Percentiles rank a stretch among this genome's conserved stretches.
phyloP scores from a whole-genome alignment of 345 rosid genomes.

The Pugionium cornutum region DNA sequence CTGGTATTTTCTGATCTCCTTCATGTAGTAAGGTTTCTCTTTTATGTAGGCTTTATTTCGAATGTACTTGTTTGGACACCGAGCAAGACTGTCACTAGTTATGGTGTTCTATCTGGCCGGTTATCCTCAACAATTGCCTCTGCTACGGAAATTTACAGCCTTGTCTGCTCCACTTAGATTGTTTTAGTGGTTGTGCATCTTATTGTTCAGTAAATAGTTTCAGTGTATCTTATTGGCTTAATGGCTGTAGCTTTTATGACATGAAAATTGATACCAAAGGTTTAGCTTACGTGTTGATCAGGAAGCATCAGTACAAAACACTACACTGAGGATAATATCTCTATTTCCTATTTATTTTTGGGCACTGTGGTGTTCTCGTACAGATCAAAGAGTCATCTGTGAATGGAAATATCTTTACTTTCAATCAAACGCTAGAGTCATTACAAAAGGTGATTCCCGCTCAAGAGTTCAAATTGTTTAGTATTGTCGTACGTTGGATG shows the following conservation, averaged over 20 bases:
- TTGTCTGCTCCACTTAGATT: conserved; percentile 1
- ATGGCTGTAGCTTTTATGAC: not conserved
- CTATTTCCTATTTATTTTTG: not conserved
- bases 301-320: conserved; percentile 3
- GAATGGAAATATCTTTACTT: conserved; percentile 40
- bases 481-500: not conserved
- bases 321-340: not conserved
- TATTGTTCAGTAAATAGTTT: not conserved
- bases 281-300: not conserved
- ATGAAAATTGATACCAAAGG: conserved; percentile 1
- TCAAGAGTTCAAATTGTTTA: not conserved
- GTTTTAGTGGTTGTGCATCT: not conserved
- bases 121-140: not conserved
- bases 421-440: conserved; percentile 45
- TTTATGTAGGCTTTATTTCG: not conserved
- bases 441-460: conserved; percentile 56
- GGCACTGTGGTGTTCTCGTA: conserved; percentile 1
- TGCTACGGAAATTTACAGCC: not conserved
- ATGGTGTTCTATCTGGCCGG: not conserved
- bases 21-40: conserved; percentile 1
- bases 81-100: conserved; percentile 12
- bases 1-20: conserved; percentile 47
- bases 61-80: conserved; percentile 10
- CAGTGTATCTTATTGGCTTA: not conserved
- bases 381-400: conserved; percentile 57